Evolutionary conservation across 805 yeast species (phyloP), one percentile per base, ranked within the genome.

Genomic region (Kregervanrija pseudodelftensis): DNA sequence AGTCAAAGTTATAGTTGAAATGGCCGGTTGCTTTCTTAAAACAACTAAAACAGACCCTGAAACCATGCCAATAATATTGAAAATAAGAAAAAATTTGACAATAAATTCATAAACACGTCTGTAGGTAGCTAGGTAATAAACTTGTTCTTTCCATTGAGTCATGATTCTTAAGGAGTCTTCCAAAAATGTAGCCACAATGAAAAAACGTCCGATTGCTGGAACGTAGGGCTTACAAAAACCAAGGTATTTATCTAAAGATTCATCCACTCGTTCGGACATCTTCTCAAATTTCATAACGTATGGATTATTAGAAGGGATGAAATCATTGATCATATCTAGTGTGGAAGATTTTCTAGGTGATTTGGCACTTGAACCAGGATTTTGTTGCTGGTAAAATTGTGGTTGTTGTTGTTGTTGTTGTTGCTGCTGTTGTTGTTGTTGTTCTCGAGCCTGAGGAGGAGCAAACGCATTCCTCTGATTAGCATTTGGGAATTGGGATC

Each of bases 141-240:
- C 86, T 66, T 91, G 99, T 57, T 87, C 95, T 33, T 74, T 65
- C 97, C 97, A 91, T 68, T 90, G 97, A 5, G 88, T 68, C 43
- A 80, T 55, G 57, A 91, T 86, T 64, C 99, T 77, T 43, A 82
- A 61, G 3, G 95, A 77, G 60, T 93, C 98, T 66, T 91, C 98
- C 53, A 80, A 77, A 61, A 90, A 91, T 0, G 98, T 93, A 40
- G 95, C 95, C 45, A 91, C 96, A 49, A 91, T 90, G 52, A 90
- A 77, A 49, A 86, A 79, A 47, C 98, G 75, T 34, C 96, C 98
- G 56, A 91, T 77, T 16, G 80, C 80, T 8, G 98, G 97, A 40
- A 90, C 82, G 56, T 79, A 82, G 0, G 91, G 91, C 60, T 74
- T 81, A 38, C 82, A 59, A 42, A 77, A 69, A 52, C 73, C 61